Base-by-base conservation (phyloP, 192 early-diverging fungal species). In the Gryganskiella cystojenkinii region DNA sequence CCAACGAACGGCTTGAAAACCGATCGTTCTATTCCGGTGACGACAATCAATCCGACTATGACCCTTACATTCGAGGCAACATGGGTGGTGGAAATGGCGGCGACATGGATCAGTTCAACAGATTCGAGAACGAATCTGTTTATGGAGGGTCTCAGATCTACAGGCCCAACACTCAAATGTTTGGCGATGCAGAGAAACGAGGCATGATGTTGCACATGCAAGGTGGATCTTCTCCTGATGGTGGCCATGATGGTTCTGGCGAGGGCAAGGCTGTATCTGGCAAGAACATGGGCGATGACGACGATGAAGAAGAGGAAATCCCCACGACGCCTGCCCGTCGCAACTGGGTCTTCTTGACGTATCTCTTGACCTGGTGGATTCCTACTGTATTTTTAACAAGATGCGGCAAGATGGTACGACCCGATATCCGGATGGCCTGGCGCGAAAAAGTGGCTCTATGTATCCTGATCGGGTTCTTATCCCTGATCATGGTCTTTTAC, bases 391-490 rank as follows among this genome's bases (percentile, higher is more conserved):
- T 82, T 25, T 64, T 99, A 42, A 56, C 43, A 17, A 86, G 76
- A 66, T 92, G 93, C 70, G 94, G 94, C 25, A 84, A 91, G 42
- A 94, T 96, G 89, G 87, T 90, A 74, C 87, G 89, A 45, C 84
- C 81, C 24, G 93, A 95, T 70, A 84, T 95, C 57, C 93, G 89
- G 45, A 88, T 94, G 82, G 98, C 98, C 9, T 99, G 98, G 98
- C 89, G 98, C 60, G 98, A 99, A 78, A 98, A 99, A 79, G 87
- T 97, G 10, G 93, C 98, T 2, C 85, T 99, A 30, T 96, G 95
- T 69, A 68, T 93, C 64, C 80, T 98, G 59, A 95, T 98, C 42
- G 83, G 91, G 22, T 86, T 95, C 45, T 72, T 96, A 60, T 94
- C 92, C 22, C 85, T 69, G 17, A 76, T 92, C 71, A 90, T 96